Percentiles rank a stretch among this genome's conserved stretches.
Conservation (phyloP, 2,329 filamentous ascomycete species). For the Pyrenophora seminiperda region DNA sequence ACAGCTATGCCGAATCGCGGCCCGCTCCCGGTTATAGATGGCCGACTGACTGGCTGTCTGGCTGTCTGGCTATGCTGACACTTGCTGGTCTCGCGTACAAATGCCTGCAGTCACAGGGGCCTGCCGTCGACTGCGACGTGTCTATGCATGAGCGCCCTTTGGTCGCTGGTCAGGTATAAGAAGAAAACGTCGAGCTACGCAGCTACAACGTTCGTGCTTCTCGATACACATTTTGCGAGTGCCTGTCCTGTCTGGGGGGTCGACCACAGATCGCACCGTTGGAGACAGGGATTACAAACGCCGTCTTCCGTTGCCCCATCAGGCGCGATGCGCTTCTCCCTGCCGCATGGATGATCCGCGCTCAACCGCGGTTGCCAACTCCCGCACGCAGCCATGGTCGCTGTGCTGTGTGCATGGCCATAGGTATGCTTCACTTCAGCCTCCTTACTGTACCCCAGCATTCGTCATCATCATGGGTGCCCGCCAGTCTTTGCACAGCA, state of each 20-base stretch:
- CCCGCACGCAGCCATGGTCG: slow-evolving; percentile 4
- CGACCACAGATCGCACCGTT: slow-evolving; percentile 16
- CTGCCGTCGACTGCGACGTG: slow-evolving; percentile 18
- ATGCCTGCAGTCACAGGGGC: slow-evolving; percentile 6
- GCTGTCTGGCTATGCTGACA: neutral
- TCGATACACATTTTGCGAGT: slow-evolving; percentile 7
- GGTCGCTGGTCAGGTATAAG: slow-evolving; percentile 7
- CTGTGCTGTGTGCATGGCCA: neutral
- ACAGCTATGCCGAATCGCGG: slow-evolving; percentile 16
- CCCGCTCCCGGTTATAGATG: slow-evolving; percentile 11
- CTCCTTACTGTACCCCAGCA: neutral
- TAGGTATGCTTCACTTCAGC: slow-evolving; percentile 2
- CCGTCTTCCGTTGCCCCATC: slow-evolving; percentile 19
- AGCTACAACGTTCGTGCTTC: slow-evolving; percentile 10
- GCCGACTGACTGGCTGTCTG: no score
- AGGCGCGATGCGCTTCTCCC: slow-evolving; percentile 13
- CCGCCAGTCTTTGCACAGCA: slow-evolving; percentile 1
- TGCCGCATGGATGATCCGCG: slow-evolving; percentile 11
- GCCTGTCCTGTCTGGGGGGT: slow-evolving; percentile 9
- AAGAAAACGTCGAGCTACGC: slow-evolving; percentile 4
- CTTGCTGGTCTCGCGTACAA: slow-evolving; percentile 12
- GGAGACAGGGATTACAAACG: slow-evolving; percentile 15
- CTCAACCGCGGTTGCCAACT: slow-evolving; percentile 14
- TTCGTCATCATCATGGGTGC: neutral
- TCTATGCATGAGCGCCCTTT: slow-evolving; percentile 18